Percentiles rank a stretch among this genome's conserved stretches.
Evolutionary conservation across 345 rosid species (phyloP).

Genomic region (Psidium friedrichsthalianum): DNA sequence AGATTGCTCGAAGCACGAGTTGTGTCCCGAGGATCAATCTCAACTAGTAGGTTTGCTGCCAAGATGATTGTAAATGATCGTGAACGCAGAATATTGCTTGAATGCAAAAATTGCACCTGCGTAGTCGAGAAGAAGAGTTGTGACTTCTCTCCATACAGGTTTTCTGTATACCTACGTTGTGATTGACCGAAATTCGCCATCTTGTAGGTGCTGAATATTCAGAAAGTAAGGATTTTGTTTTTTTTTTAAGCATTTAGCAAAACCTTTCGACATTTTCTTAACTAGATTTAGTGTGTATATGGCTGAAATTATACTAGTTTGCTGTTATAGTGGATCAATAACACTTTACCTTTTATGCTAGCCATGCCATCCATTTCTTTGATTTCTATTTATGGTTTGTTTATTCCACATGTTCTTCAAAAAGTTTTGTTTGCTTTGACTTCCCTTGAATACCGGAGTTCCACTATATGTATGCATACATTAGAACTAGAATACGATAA

Average conservation of each 20-base stretch:
- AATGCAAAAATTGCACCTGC: not conserved
- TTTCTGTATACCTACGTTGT: not conserved
- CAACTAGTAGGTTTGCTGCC: not conserved
- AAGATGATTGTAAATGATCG: not conserved
- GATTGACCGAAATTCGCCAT: not conserved
- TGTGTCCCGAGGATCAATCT: conserved; percentile 25
- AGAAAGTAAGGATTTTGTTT: not conserved
- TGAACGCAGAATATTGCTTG: not conserved
- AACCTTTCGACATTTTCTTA: not conserved
- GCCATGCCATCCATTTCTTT: not conserved
- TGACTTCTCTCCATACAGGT: not conserved
- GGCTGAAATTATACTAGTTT: not conserved
- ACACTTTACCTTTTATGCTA: not conserved
- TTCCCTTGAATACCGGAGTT: too few species aligned
- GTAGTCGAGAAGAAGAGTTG: not conserved
- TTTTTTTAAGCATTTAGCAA: not conserved
- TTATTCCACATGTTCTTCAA: not conserved
- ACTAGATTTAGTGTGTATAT: not conserved
- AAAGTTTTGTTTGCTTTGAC: not conserved
- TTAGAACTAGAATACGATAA: not conserved
- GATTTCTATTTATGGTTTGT: not conserved
- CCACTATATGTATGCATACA: too few species aligned
- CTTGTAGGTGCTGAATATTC: not conserved
- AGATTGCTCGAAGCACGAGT: conserved; percentile 23
- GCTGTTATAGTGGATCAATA: not conserved